Evolutionary conservation across 345 rosid genomes (phyloP), one percentile per base, ranked within the genome.

Genomic region (Physaria fendleri): DNA sequence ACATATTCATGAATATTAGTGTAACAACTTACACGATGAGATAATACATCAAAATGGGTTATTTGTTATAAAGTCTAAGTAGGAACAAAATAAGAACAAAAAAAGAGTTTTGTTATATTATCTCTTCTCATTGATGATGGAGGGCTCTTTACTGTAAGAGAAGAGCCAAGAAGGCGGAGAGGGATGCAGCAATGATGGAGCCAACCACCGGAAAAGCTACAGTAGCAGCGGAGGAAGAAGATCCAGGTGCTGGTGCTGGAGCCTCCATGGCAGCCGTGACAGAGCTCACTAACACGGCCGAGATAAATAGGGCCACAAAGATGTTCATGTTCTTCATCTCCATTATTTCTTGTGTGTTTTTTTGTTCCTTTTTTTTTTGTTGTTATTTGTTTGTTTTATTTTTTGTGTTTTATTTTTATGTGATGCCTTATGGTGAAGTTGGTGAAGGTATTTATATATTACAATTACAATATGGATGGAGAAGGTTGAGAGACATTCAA

Each of bases 251-350:
- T 6, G 82, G 77, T 25, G 89, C 75, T 0, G 67, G 69, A 42
- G 65, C 68, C 48, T 66, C 78, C 60, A 61, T 74, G 11, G 78
- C 85, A 4, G 83, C 87, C 57, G 69, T 32, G 51, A 68, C 81
- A 6, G 74, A 61, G 52, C 77, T 66, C 66, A 68, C 41, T 43
- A 85, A 69, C 76, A 85, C 80, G 40, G 84, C 82, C 52, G 67
- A 56, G 53, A 70, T 14, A 6, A 78, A 76, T 22, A 76, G 65
- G 65, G 79, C 68, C 27, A 69, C 35, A 21, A 77, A 77, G 12
- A 65, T 34, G 66, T 79, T 85, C 29, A 72, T 15, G 75, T 78
- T 84, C 79, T 73, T 82, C 86, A 78, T 81, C 41, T 73, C 82
- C 86, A 83, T 79, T 48, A 32, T 59, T 35, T 41, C 24, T 48